Base-by-base conservation (phyloP, 148 eudicot genomes). In the Rhododendron vialii region DNA sequence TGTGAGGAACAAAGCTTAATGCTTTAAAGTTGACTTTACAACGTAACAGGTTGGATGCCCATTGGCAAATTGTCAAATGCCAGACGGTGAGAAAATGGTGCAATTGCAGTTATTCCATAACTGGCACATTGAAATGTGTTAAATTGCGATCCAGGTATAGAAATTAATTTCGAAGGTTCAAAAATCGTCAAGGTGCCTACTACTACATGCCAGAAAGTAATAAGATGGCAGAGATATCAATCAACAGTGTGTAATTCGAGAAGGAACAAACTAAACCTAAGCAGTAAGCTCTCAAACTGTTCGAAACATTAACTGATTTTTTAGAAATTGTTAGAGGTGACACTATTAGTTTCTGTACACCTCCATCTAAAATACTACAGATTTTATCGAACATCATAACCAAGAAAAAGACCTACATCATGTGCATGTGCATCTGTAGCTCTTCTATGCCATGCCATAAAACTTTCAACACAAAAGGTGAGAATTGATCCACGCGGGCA, bases 11-110 rank as follows among this genome's bases (percentile, higher is more conserved):
- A 80, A 95, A 97, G 7, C 57, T 85, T 77, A 97, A 83, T 53
- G 99, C 98, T 90, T 92, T 90, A 86, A 95, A 97, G 89, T 97
- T 97, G 78, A 95, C 99, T 89, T 97, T 97, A 87, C 99, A 97
- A 55, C 99, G 92, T 78, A 97, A 88, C 33, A 94, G 30, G 93
- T 86, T 97, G 98, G 87, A 97, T 88, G 61, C 95, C 90, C 86
- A 79, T 88, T 26, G 98, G 98, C 98, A 97, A 92, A 88, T 94
- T 92, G 91, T 97, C 96, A 86, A 97, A 97, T 83, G 98, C 94
- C 78, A 97, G 89, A 38, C 98, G 98, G 78, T 95, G 99, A 50
- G 99, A 95, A 91, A 97, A 97, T 67, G 99, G 99, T 75, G 99
- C 93, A 67, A 97, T 93, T 74, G 99, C 98, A 86, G 99, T 96